Base-by-base conservation (phyloP, 2,329 filamentous ascomycete species). In the Clonostachys rhizophaga region DNA sequence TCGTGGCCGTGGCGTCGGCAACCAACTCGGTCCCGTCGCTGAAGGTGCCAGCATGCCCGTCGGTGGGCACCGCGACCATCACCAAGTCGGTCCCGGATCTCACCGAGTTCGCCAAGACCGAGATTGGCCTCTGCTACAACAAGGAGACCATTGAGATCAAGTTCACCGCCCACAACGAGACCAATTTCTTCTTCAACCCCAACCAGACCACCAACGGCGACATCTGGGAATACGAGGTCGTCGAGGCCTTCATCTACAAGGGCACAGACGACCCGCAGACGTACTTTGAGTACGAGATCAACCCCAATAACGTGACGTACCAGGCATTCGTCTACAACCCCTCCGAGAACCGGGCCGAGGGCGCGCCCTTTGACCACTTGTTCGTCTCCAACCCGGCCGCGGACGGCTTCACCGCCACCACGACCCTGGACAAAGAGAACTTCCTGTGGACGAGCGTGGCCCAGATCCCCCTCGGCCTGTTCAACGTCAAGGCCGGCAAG, bases 301-400 rank as follows among this genome's bases (percentile, higher is more conserved):
- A 58, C 55, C 74, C 74, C 44, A 72, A 74, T 62, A 76, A 77
- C 49, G 66, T 71, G 45, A 77, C 72, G 18, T 77, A 71, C 61
- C 71, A 76, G 51, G 69, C 72, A 9, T 72, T 75, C 49, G 68
- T 77, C 53, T 76, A 72, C 60, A 77, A 77, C 54, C 73, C 71
- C 5, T 67, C 68, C 53, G 75, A 75, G 52, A 62, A 66, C 13
- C 67, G 72, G 24, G 61, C 63, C 3, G 46, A 54, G 1, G 68
- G 64, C 17, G 64, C 69, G 10, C 64, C 72, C 0, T 70, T 76
- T 41, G 72, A 75, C 51, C 64, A 66, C 43, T 65, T 69, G 42
- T 71, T 69, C 51, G 55, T 76, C 45, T 52, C 59, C 5, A 57
- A 69, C 44, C 69, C 72, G 0, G 54, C 63, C 3, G 54, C 55